A percentile compares a stretch with the other conserved stretches of the same genome.
Conservation (phyloP, 805 yeast genomes). For the Saturnispora sanitii region DNA sequence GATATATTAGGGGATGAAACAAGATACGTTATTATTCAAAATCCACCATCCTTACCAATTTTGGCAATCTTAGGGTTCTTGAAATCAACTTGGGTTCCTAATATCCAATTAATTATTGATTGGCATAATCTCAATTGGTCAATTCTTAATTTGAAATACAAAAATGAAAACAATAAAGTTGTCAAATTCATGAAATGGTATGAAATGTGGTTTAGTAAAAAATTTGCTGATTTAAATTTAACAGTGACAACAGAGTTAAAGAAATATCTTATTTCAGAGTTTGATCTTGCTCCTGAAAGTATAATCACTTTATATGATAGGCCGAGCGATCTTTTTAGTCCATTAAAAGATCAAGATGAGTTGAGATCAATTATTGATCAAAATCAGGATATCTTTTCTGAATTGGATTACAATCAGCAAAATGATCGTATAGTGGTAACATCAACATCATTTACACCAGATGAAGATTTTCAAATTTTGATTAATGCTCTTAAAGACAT, state of each 20-base stretch:
- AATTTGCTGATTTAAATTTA: constrained; percentile 58
- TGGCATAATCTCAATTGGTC: constrained; percentile 95
- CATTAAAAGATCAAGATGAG: constrained; percentile 29
- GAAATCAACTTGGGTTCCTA: constrained; percentile 33
- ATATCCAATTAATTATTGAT: constrained; percentile 66
- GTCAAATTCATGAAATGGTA: constrained; percentile 51
- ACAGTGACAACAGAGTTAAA: constrained; percentile 78
- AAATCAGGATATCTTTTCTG: constrained; percentile 27
- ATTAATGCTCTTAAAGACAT: constrained; percentile 58
- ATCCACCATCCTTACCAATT: constrained; percentile 89
- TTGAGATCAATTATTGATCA: constrained; percentile 26
- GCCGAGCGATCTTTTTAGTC: constrained; percentile 62
- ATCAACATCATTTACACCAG: constrained; percentile 92
- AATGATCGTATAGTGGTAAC: constrained; percentile 62
- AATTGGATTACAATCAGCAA: constrained; percentile 13
- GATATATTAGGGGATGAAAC: constrained; percentile 47
- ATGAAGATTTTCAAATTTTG: constrained; percentile 72
- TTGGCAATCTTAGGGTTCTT: constrained; percentile 52
- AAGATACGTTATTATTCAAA: constrained; percentile 66
- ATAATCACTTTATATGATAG: constrained; percentile 73
- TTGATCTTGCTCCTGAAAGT: constrained; percentile 39
- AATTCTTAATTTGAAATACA: constrained; percentile 58
- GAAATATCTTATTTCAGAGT: constrained; percentile 42
- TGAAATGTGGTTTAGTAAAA: constrained; percentile 51
- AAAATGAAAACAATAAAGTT: constrained; percentile 45